Conservation (phyloP, 352 stramenopile species). For the Stramenopiles sp. region DNA sequence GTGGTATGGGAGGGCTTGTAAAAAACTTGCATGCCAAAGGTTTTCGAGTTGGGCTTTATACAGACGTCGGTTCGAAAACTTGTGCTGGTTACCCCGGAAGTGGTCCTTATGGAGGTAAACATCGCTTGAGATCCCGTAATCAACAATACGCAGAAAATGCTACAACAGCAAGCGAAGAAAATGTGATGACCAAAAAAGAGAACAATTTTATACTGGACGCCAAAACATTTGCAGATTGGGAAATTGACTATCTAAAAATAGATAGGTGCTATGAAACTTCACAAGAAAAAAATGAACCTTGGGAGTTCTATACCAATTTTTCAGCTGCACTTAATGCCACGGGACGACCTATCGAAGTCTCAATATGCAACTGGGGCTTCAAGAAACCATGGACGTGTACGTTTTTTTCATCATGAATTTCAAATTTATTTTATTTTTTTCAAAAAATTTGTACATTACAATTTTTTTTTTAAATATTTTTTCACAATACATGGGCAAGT, state of each 20-base stretch:
- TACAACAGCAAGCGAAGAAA: no score
- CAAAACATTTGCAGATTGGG: conserved; percentile 17
- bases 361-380: conserved; percentile 17
- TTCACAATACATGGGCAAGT: conserved; percentile 14
- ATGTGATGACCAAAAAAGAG: no score
- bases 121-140: no score
- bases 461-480: no score
- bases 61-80: conserved; percentile 15
- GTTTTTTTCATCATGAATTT: no score
- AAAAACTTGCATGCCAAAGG: conserved; percentile 18
- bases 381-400: conserved; percentile 13
- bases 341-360: conserved; percentile 15
- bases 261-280: no score
- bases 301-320: conserved; percentile 15
- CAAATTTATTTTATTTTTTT: no score
- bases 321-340: conserved; percentile 14
- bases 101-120: conserved; percentile 16
- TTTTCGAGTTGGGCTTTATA: conserved; percentile 17
- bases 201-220: no score
- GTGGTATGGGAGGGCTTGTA: conserved; percentile 16
- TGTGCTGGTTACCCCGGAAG: conserved; percentile 18
- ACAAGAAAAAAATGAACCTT: conserved; percentile 15
- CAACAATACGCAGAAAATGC: no score
- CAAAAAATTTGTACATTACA: no score
- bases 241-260: conserved; percentile 18